Evolutionary conservation across 139 green algal genomes (phyloP).

Genomic region (Marvania coccoides): DNA sequence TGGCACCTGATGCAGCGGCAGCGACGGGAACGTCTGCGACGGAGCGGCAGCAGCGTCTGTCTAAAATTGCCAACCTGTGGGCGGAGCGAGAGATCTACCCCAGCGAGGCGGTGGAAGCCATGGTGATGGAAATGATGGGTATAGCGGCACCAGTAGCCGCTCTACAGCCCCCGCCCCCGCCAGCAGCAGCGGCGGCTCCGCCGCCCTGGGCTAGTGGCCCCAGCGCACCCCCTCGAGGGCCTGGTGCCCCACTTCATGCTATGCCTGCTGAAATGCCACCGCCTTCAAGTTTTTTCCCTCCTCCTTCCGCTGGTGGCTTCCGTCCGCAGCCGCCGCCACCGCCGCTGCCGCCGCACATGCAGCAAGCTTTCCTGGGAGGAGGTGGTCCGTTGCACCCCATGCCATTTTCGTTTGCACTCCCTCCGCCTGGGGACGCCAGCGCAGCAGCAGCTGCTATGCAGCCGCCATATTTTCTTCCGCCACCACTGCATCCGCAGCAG

Average conservation of each 20-base stretch:
- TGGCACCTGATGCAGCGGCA: too few relatives aligned
- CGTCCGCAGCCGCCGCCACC: neutral
- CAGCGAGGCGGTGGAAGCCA: neutral
- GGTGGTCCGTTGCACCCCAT: too few relatives aligned
- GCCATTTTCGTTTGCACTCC: too few relatives aligned
- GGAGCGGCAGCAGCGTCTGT: constrained; percentile 10
- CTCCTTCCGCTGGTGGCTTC: neutral
- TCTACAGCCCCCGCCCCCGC: neutral
- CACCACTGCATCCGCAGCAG: too few relatives aligned
- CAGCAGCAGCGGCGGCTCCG: neutral
- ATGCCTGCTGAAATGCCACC: neutral
- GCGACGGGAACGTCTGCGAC: constrained; percentile 2
- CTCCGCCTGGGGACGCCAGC: too few relatives aligned
- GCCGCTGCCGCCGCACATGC: neutral
- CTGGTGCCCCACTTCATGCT: neutral
- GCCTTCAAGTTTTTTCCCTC: neutral
- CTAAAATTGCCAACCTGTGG: constrained; percentile 21
- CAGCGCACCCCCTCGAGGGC: neutral
- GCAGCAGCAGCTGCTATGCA: too few relatives aligned
- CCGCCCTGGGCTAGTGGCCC: neutral
- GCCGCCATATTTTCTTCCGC: too few relatives aligned
- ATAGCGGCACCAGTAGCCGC: neutral
- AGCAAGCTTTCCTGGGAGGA: too few relatives aligned
- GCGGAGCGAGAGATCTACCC: constrained; percentile 9
- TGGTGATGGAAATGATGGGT: constrained; percentile 2